Evolutionary conservation across 1,284 basidiomycete genomes (phyloP).

Genomic region (Malassezia yamatoensis): DNA sequence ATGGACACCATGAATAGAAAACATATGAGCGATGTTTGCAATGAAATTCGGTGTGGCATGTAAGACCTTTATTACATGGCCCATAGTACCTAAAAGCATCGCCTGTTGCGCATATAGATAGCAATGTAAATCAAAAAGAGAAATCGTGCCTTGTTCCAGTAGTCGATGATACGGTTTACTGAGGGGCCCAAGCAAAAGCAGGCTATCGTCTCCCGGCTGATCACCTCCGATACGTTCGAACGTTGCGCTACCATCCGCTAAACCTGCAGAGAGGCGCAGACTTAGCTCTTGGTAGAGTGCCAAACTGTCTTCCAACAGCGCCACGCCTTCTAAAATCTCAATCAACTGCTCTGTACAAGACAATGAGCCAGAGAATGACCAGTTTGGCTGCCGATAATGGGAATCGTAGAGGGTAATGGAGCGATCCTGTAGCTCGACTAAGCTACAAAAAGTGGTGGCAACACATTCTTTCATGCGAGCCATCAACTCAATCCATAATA

Average conservation of each 20-base stretch:
- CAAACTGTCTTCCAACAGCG: conserved; percentile 76
- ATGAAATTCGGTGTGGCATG: conserved; percentile 64
- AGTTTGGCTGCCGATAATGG: conserved; percentile 19
- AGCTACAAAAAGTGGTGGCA: conserved; percentile 67
- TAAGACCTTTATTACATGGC: conserved; percentile 60
- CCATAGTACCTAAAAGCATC: conserved; percentile 63
- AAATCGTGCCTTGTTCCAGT: conserved; percentile 79
- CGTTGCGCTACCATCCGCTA: conserved; percentile 27
- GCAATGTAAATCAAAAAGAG: conserved; percentile 83
- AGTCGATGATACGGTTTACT: conserved; percentile 81
- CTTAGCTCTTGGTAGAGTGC: conserved; percentile 86
- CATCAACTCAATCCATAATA: conserved; percentile 77
- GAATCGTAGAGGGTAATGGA: conserved; percentile 20
- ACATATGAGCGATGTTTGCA: conserved; percentile 64
- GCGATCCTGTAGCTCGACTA: conserved; percentile 52
- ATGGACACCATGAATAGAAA: conserved; percentile 53
- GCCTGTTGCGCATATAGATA: conserved; percentile 85
- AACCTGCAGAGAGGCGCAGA: conserved; percentile 55
- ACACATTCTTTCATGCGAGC: conserved; percentile 81
- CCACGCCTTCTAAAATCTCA: conserved; percentile 79
- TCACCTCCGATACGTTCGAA: conserved; percentile 28
- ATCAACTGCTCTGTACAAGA: conserved; percentile 74
- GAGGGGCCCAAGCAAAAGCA: conserved; percentile 64
- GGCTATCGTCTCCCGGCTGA: conserved; percentile 62
- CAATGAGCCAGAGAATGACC: conserved; percentile 60